Evolutionary conservation across 2,329 filamentous ascomycete species (phyloP).

Genomic region (Alternaria brassicicola): DNA sequence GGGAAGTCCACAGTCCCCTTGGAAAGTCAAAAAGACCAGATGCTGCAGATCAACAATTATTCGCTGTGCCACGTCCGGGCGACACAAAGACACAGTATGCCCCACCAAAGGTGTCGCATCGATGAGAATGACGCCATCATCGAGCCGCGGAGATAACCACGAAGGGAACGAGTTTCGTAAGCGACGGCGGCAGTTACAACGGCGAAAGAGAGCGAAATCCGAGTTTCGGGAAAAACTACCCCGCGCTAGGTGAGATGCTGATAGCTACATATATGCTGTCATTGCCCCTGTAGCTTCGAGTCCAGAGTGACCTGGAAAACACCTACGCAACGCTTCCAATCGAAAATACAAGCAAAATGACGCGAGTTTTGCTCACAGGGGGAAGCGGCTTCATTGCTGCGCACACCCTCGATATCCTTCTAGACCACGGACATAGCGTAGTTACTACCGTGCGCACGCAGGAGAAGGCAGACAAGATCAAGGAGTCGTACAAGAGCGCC

Average conservation of each 20-base stretch:
- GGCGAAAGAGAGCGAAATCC: conserved; percentile 14
- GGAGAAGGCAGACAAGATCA: conserved; percentile 66
- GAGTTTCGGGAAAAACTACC: conserved; percentile 18
- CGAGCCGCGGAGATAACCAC: conserved; percentile 16
- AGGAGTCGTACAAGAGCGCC: conserved; percentile 57
- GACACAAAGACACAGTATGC: conserved; percentile 11
- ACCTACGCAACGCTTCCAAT: neutral
- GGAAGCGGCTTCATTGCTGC: conserved; percentile 70
- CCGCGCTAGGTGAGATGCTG: conserved; percentile 19
- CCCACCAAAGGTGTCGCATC: conserved; percentile 14
- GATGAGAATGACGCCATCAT: conserved; percentile 18
- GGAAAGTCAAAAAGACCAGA: conserved; percentile 16
- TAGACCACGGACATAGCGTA: conserved; percentile 63
- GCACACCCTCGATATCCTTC: conserved; percentile 65
- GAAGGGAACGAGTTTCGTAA: conserved; percentile 13
- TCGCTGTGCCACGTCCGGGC: conserved; percentile 13
- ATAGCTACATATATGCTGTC: conserved; percentile 19
- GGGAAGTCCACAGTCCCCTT: conserved; percentile 25
- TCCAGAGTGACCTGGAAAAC: neutral
- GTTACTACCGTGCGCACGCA: conserved; percentile 68
- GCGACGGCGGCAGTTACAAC: conserved; percentile 9
- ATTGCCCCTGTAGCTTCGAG: neutral
- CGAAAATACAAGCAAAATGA: conserved; percentile 34
- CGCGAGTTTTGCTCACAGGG: conserved; percentile 53
- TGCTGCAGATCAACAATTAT: conserved; percentile 21